A percentile compares a stretch with the other conserved stretches of the same genome.
Evolutionary conservation across 2,329 filamentous ascomycete species (phyloP).

Genomic region (Aspergillus quadrilineatus): DNA sequence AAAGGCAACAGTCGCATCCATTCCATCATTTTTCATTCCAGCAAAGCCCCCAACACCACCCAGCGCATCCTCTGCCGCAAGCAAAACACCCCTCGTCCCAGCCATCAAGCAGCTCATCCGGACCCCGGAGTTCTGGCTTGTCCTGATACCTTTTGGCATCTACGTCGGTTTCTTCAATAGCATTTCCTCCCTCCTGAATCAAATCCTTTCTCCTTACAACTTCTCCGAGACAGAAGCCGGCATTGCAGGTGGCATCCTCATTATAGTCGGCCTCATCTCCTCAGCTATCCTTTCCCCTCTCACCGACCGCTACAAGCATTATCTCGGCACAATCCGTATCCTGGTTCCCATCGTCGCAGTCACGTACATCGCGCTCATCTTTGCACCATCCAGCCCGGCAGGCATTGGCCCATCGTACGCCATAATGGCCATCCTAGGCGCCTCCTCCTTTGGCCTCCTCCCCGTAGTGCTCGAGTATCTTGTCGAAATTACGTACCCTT

Average conservation of each 20-base stretch:
- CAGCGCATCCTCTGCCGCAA: constrained; percentile 63
- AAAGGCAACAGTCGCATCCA: constrained; percentile 61
- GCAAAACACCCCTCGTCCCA: constrained; percentile 52
- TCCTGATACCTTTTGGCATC: constrained; percentile 75
- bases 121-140: constrained; percentile 73
- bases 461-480: constrained; percentile 85
- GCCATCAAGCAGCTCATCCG: constrained; percentile 56
- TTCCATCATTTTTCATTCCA: constrained; percentile 82
- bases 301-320: constrained; percentile 80
- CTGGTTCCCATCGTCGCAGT: constrained; percentile 71
- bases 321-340: constrained; percentile 69
- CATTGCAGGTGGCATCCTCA: constrained; percentile 84
- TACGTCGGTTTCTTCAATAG: constrained; percentile 96
- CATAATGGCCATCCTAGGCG: constrained; percentile 74
- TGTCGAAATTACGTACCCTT: constrained; percentile 81
- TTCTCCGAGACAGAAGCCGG: constrained; percentile 82
- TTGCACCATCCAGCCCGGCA: constrained; percentile 65
- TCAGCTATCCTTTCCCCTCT: constrained; percentile 77
- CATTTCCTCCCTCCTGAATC: constrained; percentile 81
- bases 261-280: constrained; percentile 78
- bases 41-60: constrained; percentile 73
- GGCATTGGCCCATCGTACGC: constrained; percentile 63
- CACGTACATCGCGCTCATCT: constrained; percentile 76
- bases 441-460: constrained; percentile 74
- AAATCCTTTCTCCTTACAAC: constrained; percentile 82